phyloP scores from a whole-genome alignment of 495 filamentous ascomycete species.

The Tuber aestivum region DNA sequence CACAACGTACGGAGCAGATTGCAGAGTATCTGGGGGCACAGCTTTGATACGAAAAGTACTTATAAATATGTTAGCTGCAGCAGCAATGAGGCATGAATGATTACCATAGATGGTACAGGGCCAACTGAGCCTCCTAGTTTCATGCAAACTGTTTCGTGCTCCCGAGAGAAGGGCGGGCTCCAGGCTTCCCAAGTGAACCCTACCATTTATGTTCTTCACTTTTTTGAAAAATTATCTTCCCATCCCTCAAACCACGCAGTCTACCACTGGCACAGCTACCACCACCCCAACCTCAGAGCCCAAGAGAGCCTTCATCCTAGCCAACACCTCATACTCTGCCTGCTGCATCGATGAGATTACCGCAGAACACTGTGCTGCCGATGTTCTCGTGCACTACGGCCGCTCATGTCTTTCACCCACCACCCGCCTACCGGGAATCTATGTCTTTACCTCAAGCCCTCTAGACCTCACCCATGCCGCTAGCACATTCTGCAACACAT shows the following conservation, averaged over 20 bases:
- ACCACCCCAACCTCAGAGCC: constrained; percentile 23
- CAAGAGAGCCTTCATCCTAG: constrained; percentile 73
- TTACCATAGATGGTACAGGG: too few relatives aligned
- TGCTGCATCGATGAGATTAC: constrained; percentile 98
- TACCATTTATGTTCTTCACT: too few relatives aligned
- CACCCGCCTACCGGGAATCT: constrained; percentile 78
- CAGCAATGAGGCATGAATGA: too few relatives aligned
- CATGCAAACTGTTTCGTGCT: too few relatives aligned
- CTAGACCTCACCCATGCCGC: constrained; percentile 57
- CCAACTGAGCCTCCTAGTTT: too few relatives aligned
- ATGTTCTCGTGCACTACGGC: constrained; percentile 92
- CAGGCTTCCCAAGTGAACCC: too few relatives aligned
- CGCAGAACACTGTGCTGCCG: constrained; percentile 84
- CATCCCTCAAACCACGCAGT: neutral
- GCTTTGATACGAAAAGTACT: too few relatives aligned
- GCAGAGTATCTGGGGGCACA: too few relatives aligned
- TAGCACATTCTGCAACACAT: constrained; percentile 61
- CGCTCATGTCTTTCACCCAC: constrained; percentile 88
- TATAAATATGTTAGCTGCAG: too few relatives aligned
- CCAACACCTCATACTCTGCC: constrained; percentile 91
- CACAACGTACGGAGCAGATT: too few relatives aligned
- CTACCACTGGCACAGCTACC: constrained; percentile 31
- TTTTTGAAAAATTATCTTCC: too few relatives aligned
- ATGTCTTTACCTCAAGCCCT: constrained; percentile 73
- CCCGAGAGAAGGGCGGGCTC: too few relatives aligned